Base-by-base conservation (phyloP, 116 monocot species). In the Zostera marina region DNA sequence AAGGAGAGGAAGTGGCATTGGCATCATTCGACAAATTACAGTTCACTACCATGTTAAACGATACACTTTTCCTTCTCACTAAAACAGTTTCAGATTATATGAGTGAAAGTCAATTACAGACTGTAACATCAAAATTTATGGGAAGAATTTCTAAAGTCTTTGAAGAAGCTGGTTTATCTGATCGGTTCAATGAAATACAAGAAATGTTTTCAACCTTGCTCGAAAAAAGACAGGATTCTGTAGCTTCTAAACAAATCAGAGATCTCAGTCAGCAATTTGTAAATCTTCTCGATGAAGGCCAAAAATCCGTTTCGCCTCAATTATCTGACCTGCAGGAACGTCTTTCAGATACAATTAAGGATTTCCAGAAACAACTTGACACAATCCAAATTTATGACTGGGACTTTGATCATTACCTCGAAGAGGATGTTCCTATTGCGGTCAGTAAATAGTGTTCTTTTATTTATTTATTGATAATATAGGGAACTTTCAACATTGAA, bases 401-500 rank as follows among this genome's bases (percentile, higher is more conserved):
- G 99, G 99, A 99, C 63, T 99, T 99, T 54, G 99, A 99, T 72
- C 65, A 99, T 61, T 91, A 99, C 62, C 64, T 99, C 59, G 87
- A 99, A 59, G 99, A 99, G 64, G 99, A 99, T 78, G 62, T 99
- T 56, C 91, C 99, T 71, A 72, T 91, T 79, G 91, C 87, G 76
- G 99, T 99, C 67, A 80, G 82, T 32, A 5, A 0, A 32, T 32
- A 32, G 63, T 73, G 75, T n/a, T n/a, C n/a, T n/a, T n/a, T n/a
- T n/a, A n/a, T n/a, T n/a, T n/a, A n/a, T n/a, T n/a, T n/a, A n/a
- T n/a, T n/a, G n/a, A n/a, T n/a, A n/a, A n/a, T n/a, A n/a, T n/a
- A n/a, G n/a, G n/a, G n/a, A n/a, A n/a, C n/a, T n/a, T n/a, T n/a
- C n/a, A n/a, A n/a, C n/a, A n/a, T n/a, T n/a, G n/a, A n/a, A n/a